Base-by-base conservation (phyloP, 768 basidiomycete species). In the Tephrocybe rancida region DNA sequence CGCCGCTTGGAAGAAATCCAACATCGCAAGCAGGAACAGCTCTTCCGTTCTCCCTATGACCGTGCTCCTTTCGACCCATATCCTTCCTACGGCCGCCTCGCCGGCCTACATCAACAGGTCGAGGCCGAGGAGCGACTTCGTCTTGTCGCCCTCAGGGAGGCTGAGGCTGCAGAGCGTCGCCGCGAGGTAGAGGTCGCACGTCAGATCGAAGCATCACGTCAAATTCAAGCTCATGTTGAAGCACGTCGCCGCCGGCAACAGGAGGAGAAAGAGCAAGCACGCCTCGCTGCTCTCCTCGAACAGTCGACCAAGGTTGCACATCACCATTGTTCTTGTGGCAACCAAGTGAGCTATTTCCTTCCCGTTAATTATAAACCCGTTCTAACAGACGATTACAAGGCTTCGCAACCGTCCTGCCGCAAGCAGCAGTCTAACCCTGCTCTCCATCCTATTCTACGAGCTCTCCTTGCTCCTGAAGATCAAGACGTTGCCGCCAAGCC, bases 1-100 rank as follows among this genome's bases (percentile, higher is more conserved):
- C 59, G 55, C 37, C 63, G 66, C 35, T 34, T 70, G 22, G 30
- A 62, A 13, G 63, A 66, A 19, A 47, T 66, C 14, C 47, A 64
- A 24, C 54, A 58, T 9, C 58, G 51, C 30, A 61, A 60, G 35
- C 16, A 37, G 5, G 4, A 48, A 32, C 48, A 44, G 11, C 43
- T 30, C 10, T 53, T 48, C 34, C 44, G n/a, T 35, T 51, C 54
- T 37, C 49, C 38, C 29, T 53, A 38, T 44, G 43, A 26, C 22
- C 35, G 43, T 9, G 22, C 14, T 32, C 54, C 46, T 25, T 34
- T 38, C 1, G 37, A 52, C 44, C 42, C 14, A 22, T 57, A 52
- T 44, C 38, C 13, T 19, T 37, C 26, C 45, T 52, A 45, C 42
- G 56, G 44, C 50, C 44, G 43, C 52, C 49, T 58, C n/a, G 48